Base-by-base conservation (phyloP, 140 eudicot genomes). In the Ambrosia hybrid region DNA sequence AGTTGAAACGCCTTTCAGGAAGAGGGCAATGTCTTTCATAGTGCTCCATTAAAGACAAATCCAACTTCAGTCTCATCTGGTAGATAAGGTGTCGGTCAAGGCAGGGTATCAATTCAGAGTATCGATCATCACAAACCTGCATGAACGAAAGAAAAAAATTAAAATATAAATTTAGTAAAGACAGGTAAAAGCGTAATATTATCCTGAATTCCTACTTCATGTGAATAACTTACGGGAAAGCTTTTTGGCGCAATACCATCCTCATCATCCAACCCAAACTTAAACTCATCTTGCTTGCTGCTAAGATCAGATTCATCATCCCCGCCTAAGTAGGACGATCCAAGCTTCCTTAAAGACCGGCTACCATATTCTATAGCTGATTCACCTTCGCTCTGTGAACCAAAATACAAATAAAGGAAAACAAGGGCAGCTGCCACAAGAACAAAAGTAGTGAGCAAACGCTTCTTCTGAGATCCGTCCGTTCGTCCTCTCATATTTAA, bases 311-410 rank as follows among this genome's bases (percentile, higher is more conserved):
- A 67, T 73, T 90, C 92, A 69, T 91, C 97, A 74, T 91, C 97
- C n/a, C n/a, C n/a, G n/a, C n/a, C n/a, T n/a, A n/a, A n/a, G n/a
- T n/a, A n/a, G n/a, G n/a, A n/a, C n/a, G 96, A 85, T 39, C 98
- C 98, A 16, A 92, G 82, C 64, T 87, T 92, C 74, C 89, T 69
- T 72, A 92, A 70, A 64, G 97, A 92, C 33, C 94, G 77, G 81
- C 95, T 89, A 36, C 98, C 96, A 82, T 92, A 92, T 82, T 89
- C 98, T 67, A 92, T 36, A 52, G 98, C 96, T 61, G 98, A 85
- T 76, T 88, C 83, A 51, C 96, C 95, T 10, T 74, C 57, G 15
- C 87, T 80, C 78, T 85, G 82, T 9, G 98, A 92, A 53, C 95
- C 92, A 77, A 82, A 89, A 78, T 73, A 92, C 69, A 84, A 72